Evolutionary conservation across 2,329 filamentous ascomycete genomes (phyloP).

Genomic region (Fulvia fulva): DNA sequence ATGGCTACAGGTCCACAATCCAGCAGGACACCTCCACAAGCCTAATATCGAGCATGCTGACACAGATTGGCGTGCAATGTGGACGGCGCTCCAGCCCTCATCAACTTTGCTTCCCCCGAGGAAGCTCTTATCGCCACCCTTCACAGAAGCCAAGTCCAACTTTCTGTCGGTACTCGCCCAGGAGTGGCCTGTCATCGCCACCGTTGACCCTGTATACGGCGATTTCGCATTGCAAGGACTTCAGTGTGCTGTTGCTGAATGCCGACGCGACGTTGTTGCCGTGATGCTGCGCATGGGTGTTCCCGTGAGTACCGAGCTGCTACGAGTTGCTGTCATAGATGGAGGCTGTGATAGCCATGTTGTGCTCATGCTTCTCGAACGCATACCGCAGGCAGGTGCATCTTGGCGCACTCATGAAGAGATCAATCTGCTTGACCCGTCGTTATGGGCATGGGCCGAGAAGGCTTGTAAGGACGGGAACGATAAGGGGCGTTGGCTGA

Average conservation of each 20-base stretch:
- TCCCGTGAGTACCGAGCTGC: slow-evolving; percentile 23
- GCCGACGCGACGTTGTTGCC: slow-evolving; percentile 19
- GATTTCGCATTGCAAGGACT: slow-evolving; percentile 31
- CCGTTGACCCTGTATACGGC: slow-evolving; percentile 18
- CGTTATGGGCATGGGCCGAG: slow-evolving; percentile 35
- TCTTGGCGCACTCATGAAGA: background rate
- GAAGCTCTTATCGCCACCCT: slow-evolving; percentile 19
- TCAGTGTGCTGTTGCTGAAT: slow-evolving; percentile 25
- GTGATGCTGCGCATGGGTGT: slow-evolving; percentile 25
- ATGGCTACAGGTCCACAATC: slow-evolving; percentile 19
- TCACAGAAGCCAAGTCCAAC: slow-evolving; percentile 9
- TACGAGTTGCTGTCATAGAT: slow-evolving; percentile 32
- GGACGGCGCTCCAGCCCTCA: slow-evolving; percentile 19
- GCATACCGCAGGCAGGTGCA: background rate
- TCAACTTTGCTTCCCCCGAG: slow-evolving; percentile 21
- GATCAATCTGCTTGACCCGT: slow-evolving; percentile 32
- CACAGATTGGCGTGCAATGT: slow-evolving; percentile 2
- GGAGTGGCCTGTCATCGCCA: slow-evolving; percentile 8
- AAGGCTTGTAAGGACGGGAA: slow-evolving; percentile 23
- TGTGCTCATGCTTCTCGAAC: slow-evolving; percentile 22
- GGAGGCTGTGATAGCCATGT: slow-evolving; percentile 29
- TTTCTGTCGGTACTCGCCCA: slow-evolving; percentile 16
- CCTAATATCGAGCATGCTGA: slow-evolving; percentile 2
- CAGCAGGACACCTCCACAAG: background rate
- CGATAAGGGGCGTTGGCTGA: slow-evolving; percentile 30